A percentile compares a stretch with the other conserved stretches of the same genome.
These are phyloP conservation scores for Wickerhamiella cacticola DNA, from an alignment of 805 yeast genomes.

Conservation along the genomic window DNA sequence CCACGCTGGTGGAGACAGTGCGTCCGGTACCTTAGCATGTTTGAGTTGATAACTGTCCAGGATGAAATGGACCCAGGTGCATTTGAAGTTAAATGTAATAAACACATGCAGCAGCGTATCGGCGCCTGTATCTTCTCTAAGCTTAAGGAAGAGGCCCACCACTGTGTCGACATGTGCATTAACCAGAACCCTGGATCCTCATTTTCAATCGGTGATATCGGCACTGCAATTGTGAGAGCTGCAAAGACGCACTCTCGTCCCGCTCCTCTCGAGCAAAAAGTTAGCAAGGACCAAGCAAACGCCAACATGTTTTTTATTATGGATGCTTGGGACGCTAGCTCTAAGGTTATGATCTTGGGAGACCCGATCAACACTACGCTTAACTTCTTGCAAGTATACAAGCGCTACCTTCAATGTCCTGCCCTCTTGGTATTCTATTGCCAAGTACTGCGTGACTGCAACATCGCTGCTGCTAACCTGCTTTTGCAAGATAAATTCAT, in stretches of 20 bases:
- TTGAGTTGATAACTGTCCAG: conserved; percentile 3
- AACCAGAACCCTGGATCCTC: conserved; percentile 18
- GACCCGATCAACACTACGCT: conserved; percentile 12
- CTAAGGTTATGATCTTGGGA: conserved; percentile 8
- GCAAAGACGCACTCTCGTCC: conserved; percentile 8
- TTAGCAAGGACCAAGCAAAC: conserved; percentile 8
- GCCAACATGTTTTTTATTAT: conserved; percentile 11
- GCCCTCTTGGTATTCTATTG: conserved; percentile 8
- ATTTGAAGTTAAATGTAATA: conserved; percentile 1
- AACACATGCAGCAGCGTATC: conserved; percentile 7
- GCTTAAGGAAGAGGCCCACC: conserved; percentile 7
- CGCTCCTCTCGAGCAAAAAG: conserved; percentile 3
- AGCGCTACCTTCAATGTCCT: conserved; percentile 9
- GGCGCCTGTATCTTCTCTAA: conserved; percentile 6
- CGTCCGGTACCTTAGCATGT: conserved; percentile 7
- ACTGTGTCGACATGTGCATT: conserved; percentile 9
- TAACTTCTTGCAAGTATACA: conserved; percentile 7
- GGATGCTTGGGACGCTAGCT: conserved; percentile 12
- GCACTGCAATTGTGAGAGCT: neutral
- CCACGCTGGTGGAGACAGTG: conserved; percentile 12
- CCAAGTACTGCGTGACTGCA: conserved; percentile 10
- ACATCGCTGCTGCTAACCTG: conserved; percentile 11
- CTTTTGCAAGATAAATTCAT: conserved; percentile 11
- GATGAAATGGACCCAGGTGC: conserved; percentile 5
- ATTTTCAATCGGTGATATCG: conserved; percentile 24